These are phyloP conservation scores for Gonapodya prolifera DNA, from an alignment of 192 early-diverging fungal genomes.

Conservation along the genomic window DNA sequence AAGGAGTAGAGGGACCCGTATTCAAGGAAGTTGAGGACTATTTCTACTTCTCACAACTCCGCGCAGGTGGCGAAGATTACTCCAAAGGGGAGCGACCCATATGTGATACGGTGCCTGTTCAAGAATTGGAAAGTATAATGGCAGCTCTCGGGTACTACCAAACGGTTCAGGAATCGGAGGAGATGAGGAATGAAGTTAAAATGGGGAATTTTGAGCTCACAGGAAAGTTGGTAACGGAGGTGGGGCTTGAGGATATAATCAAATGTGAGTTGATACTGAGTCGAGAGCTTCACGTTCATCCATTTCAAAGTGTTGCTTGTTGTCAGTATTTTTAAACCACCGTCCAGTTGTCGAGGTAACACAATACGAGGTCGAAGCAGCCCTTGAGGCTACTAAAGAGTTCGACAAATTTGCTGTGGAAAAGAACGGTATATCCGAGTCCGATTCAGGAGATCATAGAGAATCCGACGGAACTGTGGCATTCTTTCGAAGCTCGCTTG, in stretches of 20 bases:
- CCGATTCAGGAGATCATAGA: conserved; percentile 7
- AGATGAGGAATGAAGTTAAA: conserved; percentile 47
- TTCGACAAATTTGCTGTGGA: conserved; percentile 19
- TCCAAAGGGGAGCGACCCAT: conserved; percentile 22
- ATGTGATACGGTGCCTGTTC: conserved; percentile 21
- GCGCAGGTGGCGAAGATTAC: conserved; percentile 39
- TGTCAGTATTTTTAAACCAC: conserved; percentile 41
- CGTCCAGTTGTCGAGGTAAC: conserved; percentile 26
- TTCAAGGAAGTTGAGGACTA: conserved; percentile 52
- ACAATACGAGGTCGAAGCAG: conserved; percentile 23
- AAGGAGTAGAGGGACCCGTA: conserved; percentile 19
- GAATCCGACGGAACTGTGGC: conserved; percentile 2
- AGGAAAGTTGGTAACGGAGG: conserved; percentile 17
- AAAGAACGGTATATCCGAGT: neutral
- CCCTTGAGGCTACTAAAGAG: conserved; percentile 21
- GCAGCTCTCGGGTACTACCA: conserved; percentile 49
- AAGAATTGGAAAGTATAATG: conserved; percentile 35
- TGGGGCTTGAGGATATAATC: conserved; percentile 40
- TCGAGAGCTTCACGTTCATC: neutral
- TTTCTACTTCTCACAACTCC: conserved; percentile 46
- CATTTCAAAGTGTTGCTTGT: neutral
- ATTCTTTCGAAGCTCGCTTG: conserved; percentile 19
- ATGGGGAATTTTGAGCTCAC: conserved; percentile 13
- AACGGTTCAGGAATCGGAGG: conserved; percentile 34
- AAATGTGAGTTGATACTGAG: conserved; percentile 18